Evolutionary conservation across 805 yeast genomes (phyloP), one percentile per base, ranked within the genome.

Genomic region (Pichia nakasei): DNA sequence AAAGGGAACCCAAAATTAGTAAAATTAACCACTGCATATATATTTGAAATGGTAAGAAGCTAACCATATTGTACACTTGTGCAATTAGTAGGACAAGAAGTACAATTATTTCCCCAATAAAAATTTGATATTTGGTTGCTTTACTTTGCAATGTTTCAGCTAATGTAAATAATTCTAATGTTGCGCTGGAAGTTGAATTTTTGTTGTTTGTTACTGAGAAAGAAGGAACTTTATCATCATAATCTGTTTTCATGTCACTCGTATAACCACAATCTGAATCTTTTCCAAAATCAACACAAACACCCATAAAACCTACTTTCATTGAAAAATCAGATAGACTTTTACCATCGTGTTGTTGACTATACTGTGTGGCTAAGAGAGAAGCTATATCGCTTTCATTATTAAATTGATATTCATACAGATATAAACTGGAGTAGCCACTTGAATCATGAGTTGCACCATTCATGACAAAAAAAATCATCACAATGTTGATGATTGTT

Each of bases 381-480:
- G 41, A 24, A 9, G 48, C 35, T 18, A 48, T 48, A 26, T 46
- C 49, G 33, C 47, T 46, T 15, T 37, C 34, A 15, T 44, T 31
- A 24, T 47, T 43, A 18, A 45, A 46, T 19, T 19, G 21, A 22
- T 40, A 43, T 38, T 48, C 52, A 1, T 44, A 35, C 9, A 46
- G 37, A 34, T 46, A 48, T n/a, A 48, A 24, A 21, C 35, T 39
- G 5, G 48, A 26, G 19, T 46, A 48, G 2, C 45, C 49, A 15
- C 32, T 13, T 18, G 47, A 42, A 35, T 48, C 39, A 38, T 48
- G 52, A 3, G 52, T 48, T 18, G 49, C 39, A 21, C 49, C 48
- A 24, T 44, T 48, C 37, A 44, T 43, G 13, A 48, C 49, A 44
- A 48, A 43, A 33, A 48, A 48, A 5, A 48, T 19, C 48, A 48